phyloP scores from a whole-genome alignment of 2,329 filamentous ascomycete genomes.

The Gremmenia infestans region DNA sequence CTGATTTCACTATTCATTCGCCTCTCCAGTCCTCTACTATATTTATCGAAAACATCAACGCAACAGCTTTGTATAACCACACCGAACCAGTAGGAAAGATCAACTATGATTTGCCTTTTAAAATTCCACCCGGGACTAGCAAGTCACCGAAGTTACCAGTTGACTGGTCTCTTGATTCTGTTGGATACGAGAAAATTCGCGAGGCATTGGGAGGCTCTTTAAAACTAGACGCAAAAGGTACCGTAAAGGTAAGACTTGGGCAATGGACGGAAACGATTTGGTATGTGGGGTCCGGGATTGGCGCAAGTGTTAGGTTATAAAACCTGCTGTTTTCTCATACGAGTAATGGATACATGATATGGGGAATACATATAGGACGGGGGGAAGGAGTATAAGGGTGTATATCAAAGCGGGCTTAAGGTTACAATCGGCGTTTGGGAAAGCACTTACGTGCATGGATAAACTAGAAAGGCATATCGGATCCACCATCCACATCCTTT shows the following conservation, averaged over 20 bases:
- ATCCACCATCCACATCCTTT: conserved; percentile 9
- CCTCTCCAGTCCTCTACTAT: conserved; percentile 70
- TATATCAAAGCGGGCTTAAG: neutral
- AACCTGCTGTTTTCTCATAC: neutral
- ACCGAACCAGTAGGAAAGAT: conserved; percentile 75
- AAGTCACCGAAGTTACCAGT: conserved; percentile 76
- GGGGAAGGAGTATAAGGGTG: neutral
- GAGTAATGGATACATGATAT: conserved; percentile 7
- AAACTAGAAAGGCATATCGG: neutral
- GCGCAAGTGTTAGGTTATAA: conserved; percentile 55
- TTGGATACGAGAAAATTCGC: conserved; percentile 78
- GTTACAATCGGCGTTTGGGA: neutral
- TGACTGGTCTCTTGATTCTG: conserved; percentile 67
- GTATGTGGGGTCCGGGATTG: conserved; percentile 66
- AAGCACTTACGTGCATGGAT: neutral
- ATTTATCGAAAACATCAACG: conserved; percentile 74
- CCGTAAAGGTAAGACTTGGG: conserved; percentile 69
- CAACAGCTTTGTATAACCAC: conserved; percentile 79
- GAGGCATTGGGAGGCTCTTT: conserved; percentile 76
- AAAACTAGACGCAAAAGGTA: conserved; percentile 72
- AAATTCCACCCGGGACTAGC: conserved; percentile 68
- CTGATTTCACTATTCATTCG: conserved; percentile 76
- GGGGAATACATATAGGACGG: neutral
- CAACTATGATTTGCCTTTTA: conserved; percentile 67
- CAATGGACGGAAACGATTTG: conserved; percentile 69